Evolutionary conservation across 2,329 filamentous ascomycete species (phyloP).

Genomic region (Ceratocystis alfenasii): DNA sequence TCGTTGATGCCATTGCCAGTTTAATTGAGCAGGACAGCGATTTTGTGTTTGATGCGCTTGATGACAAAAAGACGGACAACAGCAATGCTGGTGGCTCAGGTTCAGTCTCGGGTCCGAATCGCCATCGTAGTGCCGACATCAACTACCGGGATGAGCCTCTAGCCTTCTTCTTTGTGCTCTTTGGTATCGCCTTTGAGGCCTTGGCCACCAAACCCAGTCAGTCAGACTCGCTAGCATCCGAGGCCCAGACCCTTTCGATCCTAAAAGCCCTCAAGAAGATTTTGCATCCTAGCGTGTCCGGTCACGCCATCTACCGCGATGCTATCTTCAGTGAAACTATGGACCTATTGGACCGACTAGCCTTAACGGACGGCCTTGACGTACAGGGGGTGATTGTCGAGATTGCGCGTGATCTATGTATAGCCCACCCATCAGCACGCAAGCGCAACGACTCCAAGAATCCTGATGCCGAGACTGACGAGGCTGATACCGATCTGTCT

Average conservation of each 20-base stretch:
- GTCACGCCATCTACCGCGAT: slow-evolving; percentile 91
- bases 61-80: slow-evolving; percentile 58
- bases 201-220: slow-evolving; percentile 60
- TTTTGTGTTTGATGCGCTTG: slow-evolving; percentile 91
- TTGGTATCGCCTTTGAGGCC: slow-evolving; percentile 91
- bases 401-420: slow-evolving; percentile 78
- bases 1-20: slow-evolving; percentile 94
- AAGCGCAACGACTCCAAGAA: slow-evolving; percentile 26
- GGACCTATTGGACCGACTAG: slow-evolving; percentile 84
- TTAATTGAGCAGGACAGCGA: slow-evolving; percentile 95
- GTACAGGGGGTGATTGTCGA: slow-evolving; percentile 89
- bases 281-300: slow-evolving; percentile 81
- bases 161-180: slow-evolving; percentile 97
- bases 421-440: slow-evolving; percentile 81
- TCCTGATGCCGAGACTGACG: slow-evolving; percentile 31
- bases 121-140: slow-evolving; percentile 51
- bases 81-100: slow-evolving; percentile 33
- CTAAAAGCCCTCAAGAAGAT: slow-evolving; percentile 90
- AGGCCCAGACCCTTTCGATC: slow-evolving; percentile 76
- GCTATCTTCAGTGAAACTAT: slow-evolving; percentile 95
- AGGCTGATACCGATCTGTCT: slow-evolving; percentile 61
- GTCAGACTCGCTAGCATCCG: slow-evolving; percentile 51
- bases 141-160: slow-evolving; percentile 97
- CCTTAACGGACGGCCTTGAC: slow-evolving; percentile 77
- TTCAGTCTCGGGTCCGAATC: background rate